These are phyloP conservation scores for Penicillium egyptiacum DNA, from an alignment of 495 filamentous ascomycete genomes.

Conservation along the genomic window DNA sequence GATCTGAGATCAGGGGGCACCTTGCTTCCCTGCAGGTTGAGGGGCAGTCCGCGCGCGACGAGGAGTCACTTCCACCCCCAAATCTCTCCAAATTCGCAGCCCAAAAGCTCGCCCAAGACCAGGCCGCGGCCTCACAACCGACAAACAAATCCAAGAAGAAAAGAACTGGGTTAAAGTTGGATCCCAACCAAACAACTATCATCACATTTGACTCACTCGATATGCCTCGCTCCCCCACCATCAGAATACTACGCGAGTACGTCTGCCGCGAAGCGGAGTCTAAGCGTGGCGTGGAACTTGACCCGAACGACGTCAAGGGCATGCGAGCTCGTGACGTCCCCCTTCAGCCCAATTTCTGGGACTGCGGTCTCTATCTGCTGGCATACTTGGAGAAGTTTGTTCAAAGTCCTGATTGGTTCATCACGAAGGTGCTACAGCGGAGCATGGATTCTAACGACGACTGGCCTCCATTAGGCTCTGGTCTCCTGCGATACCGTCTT, in stretches of 20 bases:
- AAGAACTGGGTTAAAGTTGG: slow-evolving; percentile 22
- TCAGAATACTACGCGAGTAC: slow-evolving; percentile 72
- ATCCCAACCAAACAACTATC: slow-evolving; percentile 59
- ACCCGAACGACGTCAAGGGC: slow-evolving; percentile 52
- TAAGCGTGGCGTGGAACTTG: slow-evolving; percentile 64
- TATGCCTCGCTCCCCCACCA: slow-evolving; percentile 56
- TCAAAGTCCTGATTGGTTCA: slow-evolving; percentile 63
- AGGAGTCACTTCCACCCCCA: slow-evolving; percentile 18
- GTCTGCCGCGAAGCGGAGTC: slow-evolving; percentile 66
- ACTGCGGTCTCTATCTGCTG: slow-evolving; percentile 86
- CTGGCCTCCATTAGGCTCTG: slow-evolving; percentile 56
- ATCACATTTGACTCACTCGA: slow-evolving; percentile 89
- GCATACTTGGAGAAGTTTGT: slow-evolving; percentile 82
- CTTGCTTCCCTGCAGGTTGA: slow-evolving; percentile 32
- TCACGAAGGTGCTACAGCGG: slow-evolving; percentile 51
- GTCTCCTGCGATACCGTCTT: slow-evolving; percentile 52
- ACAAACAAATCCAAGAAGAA: slow-evolving; percentile 32
- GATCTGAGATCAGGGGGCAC: slow-evolving; percentile 24
- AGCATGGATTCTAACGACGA: slow-evolving; percentile 49
- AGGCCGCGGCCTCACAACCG: slow-evolving; percentile 8
- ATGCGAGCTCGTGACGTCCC: slow-evolving; percentile 72
- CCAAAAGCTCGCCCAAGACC: slow-evolving; percentile 6
- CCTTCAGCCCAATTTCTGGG: slow-evolving; percentile 76
- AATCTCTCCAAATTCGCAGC: slow-evolving; percentile 11
- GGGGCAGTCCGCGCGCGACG: slow-evolving; percentile 13